A percentile compares a stretch with the other conserved stretches of the same genome.
Evolutionary conservation across 2,329 filamentous ascomycete genomes (phyloP).

Genomic region (Hyphodiscus sp.): DNA sequence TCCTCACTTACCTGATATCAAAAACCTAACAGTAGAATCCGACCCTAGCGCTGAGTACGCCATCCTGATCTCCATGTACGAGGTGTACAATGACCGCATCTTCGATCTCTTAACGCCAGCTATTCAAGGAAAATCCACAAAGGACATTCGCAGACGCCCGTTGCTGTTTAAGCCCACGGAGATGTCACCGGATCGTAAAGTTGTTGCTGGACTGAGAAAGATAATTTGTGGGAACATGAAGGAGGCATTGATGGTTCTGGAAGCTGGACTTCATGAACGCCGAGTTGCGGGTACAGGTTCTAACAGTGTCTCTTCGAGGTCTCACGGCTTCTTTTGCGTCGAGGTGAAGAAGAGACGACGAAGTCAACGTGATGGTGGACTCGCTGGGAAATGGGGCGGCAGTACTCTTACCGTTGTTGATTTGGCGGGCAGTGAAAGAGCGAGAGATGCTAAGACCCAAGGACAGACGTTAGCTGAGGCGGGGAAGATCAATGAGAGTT

Average conservation of each 20-base stretch:
- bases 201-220: constrained; percentile 87
- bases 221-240: constrained; percentile 75
- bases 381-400: constrained; percentile 61
- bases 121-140: constrained; percentile 52
- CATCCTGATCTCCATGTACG: constrained; percentile 93
- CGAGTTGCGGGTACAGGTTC: constrained; percentile 85
- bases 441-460: constrained; percentile 87
- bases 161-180: constrained; percentile 92
- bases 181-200: constrained; percentile 80
- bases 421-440: constrained; percentile 87
- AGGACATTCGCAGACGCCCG: constrained; percentile 68
- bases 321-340: constrained; percentile 92
- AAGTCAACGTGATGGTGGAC: constrained; percentile 29
- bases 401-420: constrained; percentile 85
- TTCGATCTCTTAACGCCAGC: constrained; percentile 79
- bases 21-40: constrained; percentile 58
- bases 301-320: constrained; percentile 87
- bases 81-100: constrained; percentile 97
- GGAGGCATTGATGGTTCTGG: constrained; percentile 83
- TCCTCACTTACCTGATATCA: constrained; percentile 69
- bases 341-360: constrained; percentile 78
- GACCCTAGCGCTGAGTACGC: constrained; percentile 73
- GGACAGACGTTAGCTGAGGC: constrained; percentile 90
- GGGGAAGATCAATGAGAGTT: constrained; percentile 94
- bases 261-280: constrained; percentile 81